These are phyloP conservation scores for Yamadazyma paraphyllophila DNA, from an alignment of 805 yeast genomes.

Conservation along the genomic window DNA sequence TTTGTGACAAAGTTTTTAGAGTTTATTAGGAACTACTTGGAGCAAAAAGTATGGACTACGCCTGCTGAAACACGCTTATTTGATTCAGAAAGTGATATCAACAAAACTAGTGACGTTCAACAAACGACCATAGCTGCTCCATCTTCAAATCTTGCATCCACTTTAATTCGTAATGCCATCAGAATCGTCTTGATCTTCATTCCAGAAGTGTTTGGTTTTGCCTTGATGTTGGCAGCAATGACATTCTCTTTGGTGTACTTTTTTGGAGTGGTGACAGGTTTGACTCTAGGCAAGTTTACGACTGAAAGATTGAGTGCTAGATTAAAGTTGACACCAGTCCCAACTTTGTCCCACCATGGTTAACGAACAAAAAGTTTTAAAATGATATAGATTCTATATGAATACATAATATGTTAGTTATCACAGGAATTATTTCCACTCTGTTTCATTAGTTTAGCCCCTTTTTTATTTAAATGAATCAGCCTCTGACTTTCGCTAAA, in stretches of 20 bases:
- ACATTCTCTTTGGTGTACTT: constrained; percentile 63
- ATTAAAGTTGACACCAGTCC: constrained; percentile 17
- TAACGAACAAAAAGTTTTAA: constrained; percentile 1
- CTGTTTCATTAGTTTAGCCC: too few species aligned
- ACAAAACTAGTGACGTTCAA: neutral
- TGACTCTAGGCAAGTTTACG: constrained; percentile 67
- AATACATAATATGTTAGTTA: too few species aligned
- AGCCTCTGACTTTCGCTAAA: constrained; percentile 22
- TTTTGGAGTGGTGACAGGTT: constrained; percentile 70
- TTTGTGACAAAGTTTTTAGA: constrained; percentile 59
- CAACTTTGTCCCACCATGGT: constrained; percentile 7
- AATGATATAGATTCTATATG: neutral
- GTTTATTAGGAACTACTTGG: constrained; percentile 61
- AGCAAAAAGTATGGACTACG: constrained; percentile 58
- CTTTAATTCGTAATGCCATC: constrained; percentile 46
- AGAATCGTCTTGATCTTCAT: constrained; percentile 56
- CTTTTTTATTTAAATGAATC: too few species aligned
- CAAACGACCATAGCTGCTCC: neutral
- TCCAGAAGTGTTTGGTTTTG: constrained; percentile 66
- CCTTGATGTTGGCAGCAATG: constrained; percentile 80
- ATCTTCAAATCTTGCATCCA: constrained; percentile 6
- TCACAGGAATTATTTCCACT: too few species aligned
- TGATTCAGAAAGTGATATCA: constrained; percentile 11
- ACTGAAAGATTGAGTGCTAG: constrained; percentile 57
- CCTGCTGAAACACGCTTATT: constrained; percentile 27